Conservation (phyloP, 1,139 yeast species). For the Candida albicans region DNA sequence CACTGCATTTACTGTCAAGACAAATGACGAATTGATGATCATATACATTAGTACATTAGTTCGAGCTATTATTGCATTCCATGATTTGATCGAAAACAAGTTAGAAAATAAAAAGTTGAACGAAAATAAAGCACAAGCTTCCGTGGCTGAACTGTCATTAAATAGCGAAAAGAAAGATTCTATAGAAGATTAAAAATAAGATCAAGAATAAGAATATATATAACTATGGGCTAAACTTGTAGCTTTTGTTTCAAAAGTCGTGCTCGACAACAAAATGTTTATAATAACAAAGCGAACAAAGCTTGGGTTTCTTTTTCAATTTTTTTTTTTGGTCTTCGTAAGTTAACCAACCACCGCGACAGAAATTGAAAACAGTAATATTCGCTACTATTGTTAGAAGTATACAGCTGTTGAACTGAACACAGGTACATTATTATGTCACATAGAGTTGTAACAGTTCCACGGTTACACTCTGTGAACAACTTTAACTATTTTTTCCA, state of each 20-base stretch:
- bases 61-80: slow-evolving; percentile 93
- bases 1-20: slow-evolving; percentile 84
- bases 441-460: slow-evolving; percentile 18
- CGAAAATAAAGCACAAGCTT: slow-evolving; percentile 31
- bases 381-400: background rate
- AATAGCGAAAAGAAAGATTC: slow-evolving; percentile 11
- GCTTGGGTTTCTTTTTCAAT: too few species aligned
- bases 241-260: too few species aligned
- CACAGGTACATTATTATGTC: slow-evolving; percentile 1
- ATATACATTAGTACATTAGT: slow-evolving; percentile 87
- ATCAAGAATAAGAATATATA: slow-evolving; percentile 3
- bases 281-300: too few species aligned
- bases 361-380: background rate
- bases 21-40: slow-evolving; percentile 95
- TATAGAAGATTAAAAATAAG: slow-evolving; percentile 10
- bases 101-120: slow-evolving; percentile 68
- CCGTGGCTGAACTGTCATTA: slow-evolving; percentile 8
- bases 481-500: slow-evolving; percentile 43
- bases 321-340: background rate
- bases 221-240: too few species aligned
- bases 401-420: background rate
- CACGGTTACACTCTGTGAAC: slow-evolving; percentile 30
- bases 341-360: background rate
- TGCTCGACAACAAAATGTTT: too few species aligned
- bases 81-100: slow-evolving; percentile 94